These are phyloP conservation scores for Kwoniella botswanensis DNA, from an alignment of 768 basidiomycete species.

Conservation along the genomic window DNA sequence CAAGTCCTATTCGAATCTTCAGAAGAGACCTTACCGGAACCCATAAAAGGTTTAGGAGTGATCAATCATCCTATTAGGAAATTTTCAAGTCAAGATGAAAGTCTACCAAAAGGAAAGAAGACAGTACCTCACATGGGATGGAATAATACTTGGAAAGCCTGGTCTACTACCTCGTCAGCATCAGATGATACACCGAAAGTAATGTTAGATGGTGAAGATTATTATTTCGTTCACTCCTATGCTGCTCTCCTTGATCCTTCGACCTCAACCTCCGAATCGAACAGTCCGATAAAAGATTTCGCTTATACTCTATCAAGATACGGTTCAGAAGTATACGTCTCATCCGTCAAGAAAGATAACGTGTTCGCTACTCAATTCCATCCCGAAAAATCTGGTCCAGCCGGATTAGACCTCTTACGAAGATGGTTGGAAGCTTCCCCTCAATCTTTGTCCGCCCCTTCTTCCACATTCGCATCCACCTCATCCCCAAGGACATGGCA, in stretches of 20 bases:
- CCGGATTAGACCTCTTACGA: constrained; percentile 79
- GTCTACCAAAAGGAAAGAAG: constrained; percentile 62
- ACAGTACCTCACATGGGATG: constrained; percentile 98
- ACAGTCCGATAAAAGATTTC: constrained; percentile 68
- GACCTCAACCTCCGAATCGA: constrained; percentile 54
- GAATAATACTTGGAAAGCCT: constrained; percentile 72
- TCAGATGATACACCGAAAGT: constrained; percentile 57
- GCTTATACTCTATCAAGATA: constrained; percentile 87
- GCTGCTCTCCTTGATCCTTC: constrained; percentile 48
- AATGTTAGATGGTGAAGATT: constrained; percentile 64
- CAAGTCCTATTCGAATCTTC: constrained; percentile 92
- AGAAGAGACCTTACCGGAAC: constrained; percentile 68
- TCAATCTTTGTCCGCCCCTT: constrained; percentile 34
- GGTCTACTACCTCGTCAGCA: constrained; percentile 59
- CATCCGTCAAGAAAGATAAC: constrained; percentile 78
- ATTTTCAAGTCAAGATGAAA: constrained; percentile 62
- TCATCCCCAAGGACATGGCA: constrained; percentile 32
- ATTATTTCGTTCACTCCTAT: constrained; percentile 98
- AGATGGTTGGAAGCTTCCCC: constrained; percentile 69
- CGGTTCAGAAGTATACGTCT: constrained; percentile 88
- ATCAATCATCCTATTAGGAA: constrained; percentile 79
- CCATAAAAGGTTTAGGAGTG: constrained; percentile 73
- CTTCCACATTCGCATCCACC: constrained; percentile 10
- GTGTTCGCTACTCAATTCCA: constrained; percentile 96
- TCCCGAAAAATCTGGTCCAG: constrained; percentile 92